phyloP scores from a whole-genome alignment of 176 grass and related monocot genomes.

The Alloteropsis semialata region DNA sequence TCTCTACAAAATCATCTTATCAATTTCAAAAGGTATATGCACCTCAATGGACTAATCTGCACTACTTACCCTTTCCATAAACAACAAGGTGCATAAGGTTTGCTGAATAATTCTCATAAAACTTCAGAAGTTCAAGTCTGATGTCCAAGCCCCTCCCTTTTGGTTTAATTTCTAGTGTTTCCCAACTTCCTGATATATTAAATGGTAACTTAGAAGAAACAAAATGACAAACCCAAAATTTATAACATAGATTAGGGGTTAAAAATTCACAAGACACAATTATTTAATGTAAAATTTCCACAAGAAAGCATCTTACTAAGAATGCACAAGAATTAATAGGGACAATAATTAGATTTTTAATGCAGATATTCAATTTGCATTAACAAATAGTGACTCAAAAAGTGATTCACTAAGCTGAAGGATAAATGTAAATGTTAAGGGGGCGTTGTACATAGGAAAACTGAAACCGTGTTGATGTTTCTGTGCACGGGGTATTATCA shows the following conservation, averaged over 20 bases:
- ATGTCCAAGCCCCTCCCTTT: conserved; percentile 83
- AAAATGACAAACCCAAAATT: background rate
- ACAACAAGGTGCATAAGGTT: conserved; percentile 97
- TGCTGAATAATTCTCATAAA: conserved; percentile 90
- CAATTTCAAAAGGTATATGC: conserved; percentile 7
- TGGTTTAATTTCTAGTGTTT: conserved; percentile 80
- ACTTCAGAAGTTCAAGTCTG: conserved; percentile 80
- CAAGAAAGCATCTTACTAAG: background rate
- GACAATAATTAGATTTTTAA: background rate
- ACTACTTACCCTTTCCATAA: conserved; percentile 80
- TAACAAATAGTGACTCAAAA: background rate
- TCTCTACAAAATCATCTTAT: conserved; percentile 54
- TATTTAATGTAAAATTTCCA: background rate
- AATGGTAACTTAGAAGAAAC: conserved; percentile 2
- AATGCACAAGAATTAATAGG: background rate
- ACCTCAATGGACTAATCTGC: background rate
- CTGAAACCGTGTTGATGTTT: background rate
- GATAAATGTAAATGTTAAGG: background rate
- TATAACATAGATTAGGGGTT: background rate
- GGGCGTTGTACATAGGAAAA: background rate
- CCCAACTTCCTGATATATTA: conserved; percentile 69
- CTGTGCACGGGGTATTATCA: background rate
- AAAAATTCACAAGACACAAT: background rate
- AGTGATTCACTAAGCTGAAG: background rate
- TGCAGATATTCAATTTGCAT: background rate